These are phyloP conservation scores for Daldinia grandis DNA, from an alignment of 495 filamentous ascomycete genomes.

Conservation along the genomic window DNA sequence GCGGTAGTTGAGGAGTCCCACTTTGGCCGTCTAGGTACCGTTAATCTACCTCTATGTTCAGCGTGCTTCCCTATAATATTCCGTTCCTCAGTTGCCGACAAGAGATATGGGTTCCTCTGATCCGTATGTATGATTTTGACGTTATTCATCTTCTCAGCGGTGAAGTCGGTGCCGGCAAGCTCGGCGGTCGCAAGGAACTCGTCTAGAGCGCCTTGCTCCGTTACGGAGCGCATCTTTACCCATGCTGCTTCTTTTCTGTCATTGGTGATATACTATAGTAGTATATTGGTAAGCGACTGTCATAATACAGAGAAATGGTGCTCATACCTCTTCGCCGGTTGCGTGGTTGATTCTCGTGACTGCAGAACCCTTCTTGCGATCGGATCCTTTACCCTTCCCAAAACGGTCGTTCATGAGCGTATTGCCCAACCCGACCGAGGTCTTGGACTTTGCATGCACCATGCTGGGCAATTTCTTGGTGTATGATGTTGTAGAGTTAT, in stretches of 20 bases:
- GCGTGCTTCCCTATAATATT: slow-evolving; percentile 79
- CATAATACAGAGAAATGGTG: not conserved
- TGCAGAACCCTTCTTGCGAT: slow-evolving; percentile 66
- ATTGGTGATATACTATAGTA: slow-evolving; percentile 70
- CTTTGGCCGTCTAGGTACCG: slow-evolving; percentile 86
- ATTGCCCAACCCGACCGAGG: slow-evolving; percentile 85
- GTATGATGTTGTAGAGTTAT: slow-evolving; percentile 2
- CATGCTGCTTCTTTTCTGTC: slow-evolving; percentile 78
- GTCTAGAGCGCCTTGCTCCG: slow-evolving; percentile 95
- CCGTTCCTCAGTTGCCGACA: slow-evolving; percentile 87
- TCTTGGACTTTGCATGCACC: slow-evolving; percentile 96
- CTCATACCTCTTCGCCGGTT: slow-evolving; percentile 62
- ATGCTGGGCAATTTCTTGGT: slow-evolving; percentile 58
- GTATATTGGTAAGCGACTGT: slow-evolving; percentile 4
- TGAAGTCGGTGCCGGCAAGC: slow-evolving; percentile 97
- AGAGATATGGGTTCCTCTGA: slow-evolving; percentile 93
- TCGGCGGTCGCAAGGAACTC: slow-evolving; percentile 80
- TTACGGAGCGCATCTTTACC: slow-evolving; percentile 98
- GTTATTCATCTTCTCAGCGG: slow-evolving; percentile 97
- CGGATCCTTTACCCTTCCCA: slow-evolving; percentile 83
- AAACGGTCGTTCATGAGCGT: slow-evolving; percentile 91
- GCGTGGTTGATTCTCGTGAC: slow-evolving; percentile 68
- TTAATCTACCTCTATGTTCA: slow-evolving; percentile 77
- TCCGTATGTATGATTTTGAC: slow-evolving; percentile 97
- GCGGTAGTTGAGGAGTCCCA: slow-evolving; percentile 90